Conservation (phyloP, 805 yeast species). For the Lachancea waltii region DNA sequence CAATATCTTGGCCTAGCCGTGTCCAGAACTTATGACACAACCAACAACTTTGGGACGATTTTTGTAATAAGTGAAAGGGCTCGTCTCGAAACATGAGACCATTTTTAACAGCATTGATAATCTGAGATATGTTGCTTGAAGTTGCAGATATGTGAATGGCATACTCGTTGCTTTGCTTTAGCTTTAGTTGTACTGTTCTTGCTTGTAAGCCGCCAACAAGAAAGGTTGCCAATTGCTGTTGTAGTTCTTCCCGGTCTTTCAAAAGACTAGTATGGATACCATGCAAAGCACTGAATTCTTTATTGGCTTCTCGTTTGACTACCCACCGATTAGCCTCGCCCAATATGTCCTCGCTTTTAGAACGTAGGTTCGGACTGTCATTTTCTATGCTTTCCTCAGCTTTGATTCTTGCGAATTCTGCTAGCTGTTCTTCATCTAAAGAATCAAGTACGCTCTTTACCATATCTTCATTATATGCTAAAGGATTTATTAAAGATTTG, state of each 20-base stretch:
- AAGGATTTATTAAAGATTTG: constrained; percentile 3
- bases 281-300: constrained; percentile 34
- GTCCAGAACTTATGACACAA: constrained; percentile 46
- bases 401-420: constrained; percentile 19
- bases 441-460: constrained; percentile 38
- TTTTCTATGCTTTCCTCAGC: constrained; percentile 10
- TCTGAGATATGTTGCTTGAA: constrained; percentile 20
- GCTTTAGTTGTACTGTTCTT: constrained; percentile 33
- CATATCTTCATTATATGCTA: constrained; percentile 37
- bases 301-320: constrained; percentile 31
- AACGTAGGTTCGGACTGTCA: constrained; percentile 6
- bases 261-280: constrained; percentile 26
- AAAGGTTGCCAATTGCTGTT: constrained; percentile 28
- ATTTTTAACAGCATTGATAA: constrained; percentile 21
- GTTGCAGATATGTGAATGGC: constrained; percentile 45
- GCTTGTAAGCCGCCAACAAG: constrained; percentile 24
- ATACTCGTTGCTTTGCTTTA: constrained; percentile 40
- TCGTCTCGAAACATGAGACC: constrained; percentile 16
- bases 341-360: constrained; percentile 1
- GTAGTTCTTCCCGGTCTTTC: constrained; percentile 23
- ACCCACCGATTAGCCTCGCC: constrained; percentile 26
- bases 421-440: constrained; percentile 37
- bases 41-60: constrained; percentile 41
- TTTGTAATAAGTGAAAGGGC: constrained; percentile 30
- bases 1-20: constrained; percentile 43